A percentile compares a stretch with the other conserved stretches of the same genome.
Conservation (phyloP, 2,329 filamentous ascomycete species). For the Arthroderma uncinatum region DNA sequence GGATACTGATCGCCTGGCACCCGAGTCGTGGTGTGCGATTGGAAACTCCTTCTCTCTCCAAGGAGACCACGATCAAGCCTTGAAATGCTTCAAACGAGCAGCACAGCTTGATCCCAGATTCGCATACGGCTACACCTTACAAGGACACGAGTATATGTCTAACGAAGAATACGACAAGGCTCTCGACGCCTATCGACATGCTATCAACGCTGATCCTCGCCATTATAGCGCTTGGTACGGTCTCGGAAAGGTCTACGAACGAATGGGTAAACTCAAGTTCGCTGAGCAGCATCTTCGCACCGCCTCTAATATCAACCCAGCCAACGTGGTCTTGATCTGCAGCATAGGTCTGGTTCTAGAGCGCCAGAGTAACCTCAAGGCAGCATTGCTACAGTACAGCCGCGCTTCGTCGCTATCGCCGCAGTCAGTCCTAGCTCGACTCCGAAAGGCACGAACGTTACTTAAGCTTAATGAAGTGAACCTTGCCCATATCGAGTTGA, state of each 20-base stretch:
- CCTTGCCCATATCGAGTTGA: constrained; percentile 67
- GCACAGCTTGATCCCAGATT: constrained; percentile 84
- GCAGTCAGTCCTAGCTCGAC: constrained; percentile 67
- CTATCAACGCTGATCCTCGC: constrained; percentile 71
- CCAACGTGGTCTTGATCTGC: constrained; percentile 82
- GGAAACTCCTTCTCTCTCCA: constrained; percentile 92
- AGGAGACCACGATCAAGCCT: constrained; percentile 84
- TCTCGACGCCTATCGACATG: constrained; percentile 71
- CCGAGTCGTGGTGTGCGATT: constrained; percentile 89
- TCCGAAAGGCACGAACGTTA: constrained; percentile 83
- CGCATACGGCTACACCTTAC: constrained; percentile 88
- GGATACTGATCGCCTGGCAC: constrained; percentile 75
- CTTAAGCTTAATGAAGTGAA: constrained; percentile 61
- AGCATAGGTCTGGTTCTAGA: constrained; percentile 86
- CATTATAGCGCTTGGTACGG: constrained; percentile 99
- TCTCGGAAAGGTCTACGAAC: constrained; percentile 68
- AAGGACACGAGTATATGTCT: constrained; percentile 88
- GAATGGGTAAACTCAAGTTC: constrained; percentile 80
- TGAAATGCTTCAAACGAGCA: constrained; percentile 87
- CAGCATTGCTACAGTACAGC: constrained; percentile 69
- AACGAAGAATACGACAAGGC: constrained; percentile 98
- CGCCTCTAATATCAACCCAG: constrained; percentile 80
- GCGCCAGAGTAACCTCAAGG: constrained; percentile 69
- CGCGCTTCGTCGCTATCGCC: constrained; percentile 75
- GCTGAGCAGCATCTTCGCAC: constrained; percentile 85